A percentile compares a stretch with the other conserved stretches of the same genome.
Evolutionary conservation across 176 grass and related monocot species (phyloP).

Genomic region (Oryza australiensis): DNA sequence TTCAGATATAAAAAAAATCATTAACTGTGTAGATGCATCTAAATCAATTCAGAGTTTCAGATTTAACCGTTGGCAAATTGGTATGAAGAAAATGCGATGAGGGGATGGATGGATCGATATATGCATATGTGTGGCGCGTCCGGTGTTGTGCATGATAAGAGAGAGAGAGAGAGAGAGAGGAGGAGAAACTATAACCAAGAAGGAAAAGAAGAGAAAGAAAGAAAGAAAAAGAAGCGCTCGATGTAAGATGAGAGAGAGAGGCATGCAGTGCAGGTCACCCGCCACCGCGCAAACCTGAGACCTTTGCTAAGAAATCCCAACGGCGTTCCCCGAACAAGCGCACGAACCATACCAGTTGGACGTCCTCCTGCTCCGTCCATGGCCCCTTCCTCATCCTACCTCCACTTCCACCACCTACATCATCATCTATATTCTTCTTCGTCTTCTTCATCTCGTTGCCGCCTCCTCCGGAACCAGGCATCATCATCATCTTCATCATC

Average conservation of each 20-base stretch:
- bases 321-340: constrained; percentile 99
- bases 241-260: neutral
- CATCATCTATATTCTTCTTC: neutral
- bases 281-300: constrained; percentile 99
- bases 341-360: constrained; percentile 99
- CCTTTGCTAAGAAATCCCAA: constrained; percentile 99
- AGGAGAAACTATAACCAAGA: neutral
- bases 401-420: neutral
- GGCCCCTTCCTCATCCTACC: constrained; percentile 62
- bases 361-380: constrained; percentile 97
- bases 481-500: neutral
- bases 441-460: neutral
- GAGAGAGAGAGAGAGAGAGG: neutral
- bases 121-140: neutral
- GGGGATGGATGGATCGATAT: neutral
- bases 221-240: neutral
- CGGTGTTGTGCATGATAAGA: neutral
- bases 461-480: no score
- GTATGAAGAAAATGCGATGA: neutral
- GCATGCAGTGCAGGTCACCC: constrained; percentile 49
- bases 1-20: neutral
- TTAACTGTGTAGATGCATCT: neutral
- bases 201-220: neutral
- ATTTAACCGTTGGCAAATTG: neutral
- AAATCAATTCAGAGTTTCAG: neutral